Conservation (phyloP, 345 rosid genomes). For the Sapria himalayana region DNA sequence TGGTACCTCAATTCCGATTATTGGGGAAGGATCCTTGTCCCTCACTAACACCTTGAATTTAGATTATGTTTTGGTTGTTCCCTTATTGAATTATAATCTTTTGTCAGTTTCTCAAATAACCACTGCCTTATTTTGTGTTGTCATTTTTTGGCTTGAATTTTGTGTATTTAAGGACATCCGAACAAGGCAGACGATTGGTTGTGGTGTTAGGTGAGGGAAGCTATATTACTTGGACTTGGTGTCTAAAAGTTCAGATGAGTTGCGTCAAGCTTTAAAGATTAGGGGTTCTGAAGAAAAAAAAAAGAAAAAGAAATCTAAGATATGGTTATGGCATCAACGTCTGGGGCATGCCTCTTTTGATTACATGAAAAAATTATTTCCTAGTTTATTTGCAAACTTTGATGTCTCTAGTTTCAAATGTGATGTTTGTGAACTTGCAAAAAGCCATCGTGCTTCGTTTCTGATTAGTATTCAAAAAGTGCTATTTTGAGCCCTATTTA, state of each 20-base stretch:
- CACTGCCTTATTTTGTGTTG: not conserved
- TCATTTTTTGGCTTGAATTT: slow-evolving; percentile 4
- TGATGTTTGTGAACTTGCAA: slow-evolving; percentile 3
- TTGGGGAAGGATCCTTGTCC: not conserved
- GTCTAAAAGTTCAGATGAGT: not conserved
- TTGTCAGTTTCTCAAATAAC: slow-evolving; percentile 2
- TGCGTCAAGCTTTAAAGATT: not conserved
- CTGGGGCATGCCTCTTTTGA: not conserved
- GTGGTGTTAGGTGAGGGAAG: not conserved
- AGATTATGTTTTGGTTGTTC: slow-evolving; percentile 1
- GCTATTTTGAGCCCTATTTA: no score
- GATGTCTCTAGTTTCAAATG: slow-evolving; percentile 1
- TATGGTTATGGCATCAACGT: slow-evolving; percentile 1
- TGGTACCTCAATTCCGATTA: not conserved
- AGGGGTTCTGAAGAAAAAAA: not conserved
- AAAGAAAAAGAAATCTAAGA: not conserved
- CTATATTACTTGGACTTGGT: not conserved
- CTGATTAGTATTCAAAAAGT: no score
- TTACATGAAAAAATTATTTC: not conserved
- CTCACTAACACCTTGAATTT: slow-evolving; percentile 2
- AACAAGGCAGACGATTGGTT: slow-evolving; percentile 3
- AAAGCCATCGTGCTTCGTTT: not conserved
- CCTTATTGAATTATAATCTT: not conserved
- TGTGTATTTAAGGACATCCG: slow-evolving; percentile 6
- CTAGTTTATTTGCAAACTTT: not conserved